Base-by-base conservation (phyloP, 2,329 filamentous ascomycete genomes). In the Curvularia eragrostidis region DNA sequence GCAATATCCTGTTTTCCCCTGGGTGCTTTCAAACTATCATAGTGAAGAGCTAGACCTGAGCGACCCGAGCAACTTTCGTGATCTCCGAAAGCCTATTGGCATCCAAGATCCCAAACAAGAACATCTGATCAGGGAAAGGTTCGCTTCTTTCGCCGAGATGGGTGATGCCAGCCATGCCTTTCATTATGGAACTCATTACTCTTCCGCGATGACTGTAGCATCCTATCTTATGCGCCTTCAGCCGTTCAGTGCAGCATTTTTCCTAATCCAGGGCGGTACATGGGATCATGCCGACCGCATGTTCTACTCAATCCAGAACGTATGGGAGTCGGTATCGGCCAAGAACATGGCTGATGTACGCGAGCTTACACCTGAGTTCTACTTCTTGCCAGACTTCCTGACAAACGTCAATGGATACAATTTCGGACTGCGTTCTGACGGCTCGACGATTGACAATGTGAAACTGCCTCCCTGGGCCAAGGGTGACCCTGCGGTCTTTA, bases 181-280 rank as follows among this genome's bases (percentile, higher is more conserved):
- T 74, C 95, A 99, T 74, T 99, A 98, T 67, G 95, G 95, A 18
- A 99, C 96, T 0, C 96, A 99, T 75, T 99, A 99, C 76, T 98
- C 95, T 1, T 98, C 95, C 2, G 95, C 95, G 7, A 99, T 98
- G 95, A 97, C 97, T 58, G 95, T 99, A 6, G 93, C 93, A 12
- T 97, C 93, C 0, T 99, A 97, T 70, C 84, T 99, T 39, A 97
- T 99, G 69, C 89, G 95, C 18, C 83, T 99, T 15, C 94, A 97
- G 49, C 95, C 95, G 0, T 99, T 98, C 74, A 94, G 97, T 23
- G 92, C 98, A 67, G 97, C 95, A 0, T 98, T 96, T 72, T 86
- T 98, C 19, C 82, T 98, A 8, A 85, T 99, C 1, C 95, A 99
- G 76, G 95, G 95, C n/a, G 94, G 94, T 5, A 91, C 86, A 38